Base-by-base conservation (phyloP, 306 rosid species). In the Pterocarpus santalinus region DNA sequence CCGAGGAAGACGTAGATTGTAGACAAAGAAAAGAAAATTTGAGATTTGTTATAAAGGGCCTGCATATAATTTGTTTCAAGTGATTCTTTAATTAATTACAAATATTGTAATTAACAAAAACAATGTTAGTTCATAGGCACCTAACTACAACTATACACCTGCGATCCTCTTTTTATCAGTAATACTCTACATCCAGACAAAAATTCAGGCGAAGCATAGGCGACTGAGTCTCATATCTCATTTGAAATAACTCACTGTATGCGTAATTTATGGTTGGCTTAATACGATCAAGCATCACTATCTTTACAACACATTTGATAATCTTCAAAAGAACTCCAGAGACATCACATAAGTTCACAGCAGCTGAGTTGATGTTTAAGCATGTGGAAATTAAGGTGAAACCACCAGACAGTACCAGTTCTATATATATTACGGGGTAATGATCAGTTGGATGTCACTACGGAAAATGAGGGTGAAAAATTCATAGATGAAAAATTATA, bases 391-490 rank as follows among this genome's bases (percentile, higher is more conserved):
- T 51, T 36, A 14, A 55, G 46, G 46, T 55, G 17, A 55, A 65
- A 74, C 28, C 28, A 22, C 28, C 28, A n/a, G 32, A 51, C 53
- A 47, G 5, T 3, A 5, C 30, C 33, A 72, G 83, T 22, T 70
- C 43, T 67, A 36, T 44, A 70, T 56, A 68, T 55, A 64, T 43
- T 44, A 44, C 15, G 34, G 16, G 66, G 72, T 32, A 38, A 74
- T 58, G 39, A 43, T 39, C 78, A 52, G 55, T 58, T 61, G 69
- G 77, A 36, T 60, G 55, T 49, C 57, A 32, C 77, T 38, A 63
- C 76, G 65, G 72, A 83, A 79, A 67, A 73, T 83, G 87, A 79
- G 84, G 84, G 87, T 66, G 81, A 60, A 79, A 79, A 84, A 84
- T 84, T 79, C 87, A 83, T 11, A 78, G 83, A 78, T 51, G 81